These are phyloP conservation scores for Achaetomium macrosporum DNA, from an alignment of 2,329 filamentous ascomycete genomes.

Conservation along the genomic window DNA sequence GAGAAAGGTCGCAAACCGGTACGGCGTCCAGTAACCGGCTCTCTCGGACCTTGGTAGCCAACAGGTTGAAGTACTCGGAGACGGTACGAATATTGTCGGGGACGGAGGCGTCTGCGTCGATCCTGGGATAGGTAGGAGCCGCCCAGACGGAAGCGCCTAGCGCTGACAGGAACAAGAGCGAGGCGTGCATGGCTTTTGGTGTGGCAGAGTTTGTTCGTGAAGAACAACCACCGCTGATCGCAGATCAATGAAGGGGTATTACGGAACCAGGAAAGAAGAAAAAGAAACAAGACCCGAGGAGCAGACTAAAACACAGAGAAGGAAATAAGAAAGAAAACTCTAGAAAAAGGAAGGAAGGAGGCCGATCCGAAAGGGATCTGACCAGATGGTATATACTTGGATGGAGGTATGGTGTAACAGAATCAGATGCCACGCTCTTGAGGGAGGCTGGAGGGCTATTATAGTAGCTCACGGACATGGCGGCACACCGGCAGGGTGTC, in stretches of 20 bases:
- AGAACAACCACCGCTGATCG: neutral
- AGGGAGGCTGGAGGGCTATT: constrained; percentile 16
- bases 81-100: constrained; percentile 42
- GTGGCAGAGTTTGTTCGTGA: constrained; percentile 1
- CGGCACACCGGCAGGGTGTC: constrained; percentile 1
- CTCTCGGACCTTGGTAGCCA: constrained; percentile 50
- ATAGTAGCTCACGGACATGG: constrained; percentile 13
- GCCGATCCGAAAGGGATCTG: constrained; percentile 13
- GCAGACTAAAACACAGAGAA: constrained; percentile 12
- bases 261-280: constrained; percentile 14
- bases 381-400: constrained; percentile 16
- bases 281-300: constrained; percentile 16
- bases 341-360: constrained; percentile 17
- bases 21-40: constrained; percentile 37
- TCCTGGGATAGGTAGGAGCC: constrained; percentile 43
- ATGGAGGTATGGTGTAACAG: constrained; percentile 11
- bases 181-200: constrained; percentile 42
- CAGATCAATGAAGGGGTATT: constrained; percentile 3
- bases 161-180: constrained; percentile 41
- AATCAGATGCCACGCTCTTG: neutral
- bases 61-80: constrained; percentile 55
- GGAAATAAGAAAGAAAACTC: constrained; percentile 3
- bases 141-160: constrained; percentile 41
- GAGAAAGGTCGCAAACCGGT: constrained; percentile 50
- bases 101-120: constrained; percentile 31